A percentile compares a stretch with the other conserved stretches of the same genome.
phyloP scores from a whole-genome alignment of 768 basidiomycete species.

The Leucosporidium creatinivorum region DNA sequence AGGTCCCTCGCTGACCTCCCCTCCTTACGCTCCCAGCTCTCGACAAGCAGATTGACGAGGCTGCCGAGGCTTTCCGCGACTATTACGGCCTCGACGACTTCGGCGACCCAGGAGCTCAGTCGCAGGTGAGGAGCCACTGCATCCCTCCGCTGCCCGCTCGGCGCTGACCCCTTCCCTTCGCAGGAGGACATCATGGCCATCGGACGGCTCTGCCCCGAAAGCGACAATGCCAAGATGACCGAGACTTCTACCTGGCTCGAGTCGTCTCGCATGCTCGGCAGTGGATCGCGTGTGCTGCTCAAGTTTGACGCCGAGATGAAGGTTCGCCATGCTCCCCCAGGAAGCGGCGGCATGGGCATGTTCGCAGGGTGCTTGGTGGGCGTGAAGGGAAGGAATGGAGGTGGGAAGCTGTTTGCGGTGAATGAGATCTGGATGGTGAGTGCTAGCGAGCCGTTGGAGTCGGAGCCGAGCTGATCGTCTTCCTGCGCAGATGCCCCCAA shows the following conservation, averaged over 20 bases:
- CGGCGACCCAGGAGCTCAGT: constrained; percentile 57
- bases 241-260: constrained; percentile 72
- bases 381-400: constrained; percentile 80
- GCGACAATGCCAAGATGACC: constrained; percentile 52
- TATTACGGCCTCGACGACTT: constrained; percentile 61
- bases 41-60: constrained; percentile 80
- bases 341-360: constrained; percentile 60
- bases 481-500: constrained; percentile 55
- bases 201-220: constrained; percentile 65
- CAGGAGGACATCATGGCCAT: constrained; percentile 58
- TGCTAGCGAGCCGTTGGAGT: constrained; percentile 4
- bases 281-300: constrained; percentile 56
- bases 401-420: constrained; percentile 77
- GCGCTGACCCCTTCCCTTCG: constrained; percentile 48
- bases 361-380: constrained; percentile 87
- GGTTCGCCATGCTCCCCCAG: constrained; percentile 59
- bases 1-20: not conserved
- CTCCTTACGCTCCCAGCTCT: constrained; percentile 50
- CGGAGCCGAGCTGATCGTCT: not conserved
- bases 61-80: constrained; percentile 62
- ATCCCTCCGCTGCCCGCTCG: not conserved
- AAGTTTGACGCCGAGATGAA: constrained; percentile 61
- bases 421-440: constrained; percentile 73
- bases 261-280: constrained; percentile 68
- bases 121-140: constrained; percentile 18